Evolutionary conservation across 1,284 basidiomycete species (phyloP).

Genomic region (Apiotrichum domesticum): DNA sequence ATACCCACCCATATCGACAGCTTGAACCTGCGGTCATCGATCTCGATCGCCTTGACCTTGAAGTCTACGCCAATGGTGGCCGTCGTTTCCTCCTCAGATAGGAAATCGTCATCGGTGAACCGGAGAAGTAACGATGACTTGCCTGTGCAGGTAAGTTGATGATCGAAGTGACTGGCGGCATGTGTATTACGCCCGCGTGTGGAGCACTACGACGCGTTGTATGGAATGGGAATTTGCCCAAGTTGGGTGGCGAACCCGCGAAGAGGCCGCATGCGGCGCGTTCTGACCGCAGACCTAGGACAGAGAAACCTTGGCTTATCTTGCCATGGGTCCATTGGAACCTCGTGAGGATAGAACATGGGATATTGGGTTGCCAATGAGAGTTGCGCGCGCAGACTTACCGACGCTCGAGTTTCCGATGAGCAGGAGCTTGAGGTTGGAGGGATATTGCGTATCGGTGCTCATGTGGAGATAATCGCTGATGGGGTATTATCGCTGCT

Average conservation of each 20-base stretch:
- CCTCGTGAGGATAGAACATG: too few relatives aligned
- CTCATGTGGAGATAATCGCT: neutral
- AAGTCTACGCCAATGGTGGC: slow-evolving; percentile 71
- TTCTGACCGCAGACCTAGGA: too few relatives aligned
- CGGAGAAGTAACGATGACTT: slow-evolving; percentile 77
- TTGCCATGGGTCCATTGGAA: too few relatives aligned
- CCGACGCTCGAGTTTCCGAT: slow-evolving; percentile 84
- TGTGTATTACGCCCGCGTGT: too few relatives aligned
- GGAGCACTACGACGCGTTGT: too few relatives aligned
- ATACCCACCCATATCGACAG: slow-evolving; percentile 52
- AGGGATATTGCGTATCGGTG: neutral
- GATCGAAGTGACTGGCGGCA: too few relatives aligned
- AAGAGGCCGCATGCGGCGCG: too few relatives aligned
- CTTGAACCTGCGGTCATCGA: slow-evolving; percentile 52
- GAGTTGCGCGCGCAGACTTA: slow-evolving; percentile 49
- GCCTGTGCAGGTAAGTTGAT: slow-evolving; percentile 21
- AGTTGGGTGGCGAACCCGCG: too few relatives aligned
- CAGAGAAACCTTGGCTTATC: too few relatives aligned
- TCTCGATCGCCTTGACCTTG: slow-evolving; percentile 51
- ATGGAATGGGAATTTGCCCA: too few relatives aligned
- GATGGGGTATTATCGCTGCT: too few relatives aligned
- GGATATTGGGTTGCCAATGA: too few relatives aligned
- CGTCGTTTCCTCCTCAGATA: slow-evolving; percentile 87
- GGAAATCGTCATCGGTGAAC: slow-evolving; percentile 94
- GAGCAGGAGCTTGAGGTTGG: slow-evolving; percentile 52